phyloP scores from a whole-genome alignment of 2,329 filamentous ascomycete genomes.

The Rutstroemia sydowiana region DNA sequence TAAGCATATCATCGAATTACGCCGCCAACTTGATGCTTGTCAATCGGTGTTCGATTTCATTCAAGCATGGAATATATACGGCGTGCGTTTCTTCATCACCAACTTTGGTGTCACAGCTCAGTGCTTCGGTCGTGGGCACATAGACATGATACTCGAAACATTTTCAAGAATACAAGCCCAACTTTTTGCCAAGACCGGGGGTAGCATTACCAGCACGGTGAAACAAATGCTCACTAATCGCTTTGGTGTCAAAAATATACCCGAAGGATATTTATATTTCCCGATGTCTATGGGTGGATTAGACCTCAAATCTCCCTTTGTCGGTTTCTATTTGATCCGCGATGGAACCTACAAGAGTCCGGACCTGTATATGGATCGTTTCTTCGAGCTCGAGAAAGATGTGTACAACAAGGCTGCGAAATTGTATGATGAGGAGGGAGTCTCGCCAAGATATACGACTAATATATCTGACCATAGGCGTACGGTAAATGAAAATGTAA shows the following conservation, averaged over 20 bases:
- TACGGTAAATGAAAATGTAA: too few relatives aligned
- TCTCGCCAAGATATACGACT: too few relatives aligned
- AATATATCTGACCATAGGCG: too few relatives aligned
- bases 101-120: constrained; percentile 50
- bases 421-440: too few relatives aligned
- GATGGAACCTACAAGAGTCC: constrained; percentile 23
- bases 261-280: constrained; percentile 36
- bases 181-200: constrained; percentile 38
- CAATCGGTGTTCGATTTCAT: constrained; percentile 51
- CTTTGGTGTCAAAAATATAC: constrained; percentile 37
- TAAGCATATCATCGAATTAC: constrained; percentile 48
- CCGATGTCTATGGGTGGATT: constrained; percentile 35
- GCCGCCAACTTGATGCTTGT: constrained; percentile 42
- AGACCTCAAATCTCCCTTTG: constrained; percentile 35
- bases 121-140: constrained; percentile 47
- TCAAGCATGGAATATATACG: constrained; percentile 53
- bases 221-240: constrained; percentile 41
- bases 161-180: constrained; percentile 44
- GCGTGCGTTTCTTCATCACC: constrained; percentile 47
- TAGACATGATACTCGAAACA: constrained; percentile 46
- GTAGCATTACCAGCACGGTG: constrained; percentile 41
- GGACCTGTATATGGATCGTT: constrained; percentile 22
- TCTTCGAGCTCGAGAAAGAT: constrained; percentile 30
- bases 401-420: too few relatives aligned
- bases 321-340: constrained; percentile 29